Evolutionary conservation across 306 rosid genomes (phyloP).

Genomic region (Quercus dentata): DNA sequence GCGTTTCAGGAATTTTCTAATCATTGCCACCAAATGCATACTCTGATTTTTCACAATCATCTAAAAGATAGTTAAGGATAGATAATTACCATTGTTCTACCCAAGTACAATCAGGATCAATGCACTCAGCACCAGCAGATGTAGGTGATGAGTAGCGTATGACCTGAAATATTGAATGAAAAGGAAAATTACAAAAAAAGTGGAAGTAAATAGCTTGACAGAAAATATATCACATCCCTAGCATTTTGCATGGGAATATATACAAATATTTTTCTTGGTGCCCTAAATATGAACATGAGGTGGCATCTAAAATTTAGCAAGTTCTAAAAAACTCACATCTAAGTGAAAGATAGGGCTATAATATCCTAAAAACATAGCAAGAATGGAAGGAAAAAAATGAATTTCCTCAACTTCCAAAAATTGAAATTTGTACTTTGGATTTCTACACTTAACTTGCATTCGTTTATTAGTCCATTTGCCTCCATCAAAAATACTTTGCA

Average conservation of each 20-base stretch:
- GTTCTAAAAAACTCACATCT: not conserved
- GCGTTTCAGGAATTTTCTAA: not conserved
- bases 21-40: not conserved
- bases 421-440: too few species aligned
- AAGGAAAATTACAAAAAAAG: slow-evolving; percentile 1
- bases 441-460: not conserved
- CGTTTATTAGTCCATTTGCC: not conserved
- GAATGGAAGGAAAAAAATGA: not conserved
- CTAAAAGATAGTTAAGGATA: not conserved
- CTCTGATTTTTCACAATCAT: not conserved
- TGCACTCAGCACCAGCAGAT: slow-evolving; percentile 96
- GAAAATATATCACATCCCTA: not conserved
- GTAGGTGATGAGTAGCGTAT: slow-evolving; percentile 82
- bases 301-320: not conserved
- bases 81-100: slow-evolving; percentile 88
- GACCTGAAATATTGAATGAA: slow-evolving; percentile 58
- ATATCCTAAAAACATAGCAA: not conserved
- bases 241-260: not conserved
- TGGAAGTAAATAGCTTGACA: not conserved
- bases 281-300: not conserved
- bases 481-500: not conserved
- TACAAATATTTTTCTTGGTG: not conserved
- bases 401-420: not conserved
- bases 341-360: not conserved
- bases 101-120: slow-evolving; percentile 91